These are phyloP conservation scores for Suhomyces emberorum DNA, from an alignment of 805 yeast species.

Conservation along the genomic window DNA sequence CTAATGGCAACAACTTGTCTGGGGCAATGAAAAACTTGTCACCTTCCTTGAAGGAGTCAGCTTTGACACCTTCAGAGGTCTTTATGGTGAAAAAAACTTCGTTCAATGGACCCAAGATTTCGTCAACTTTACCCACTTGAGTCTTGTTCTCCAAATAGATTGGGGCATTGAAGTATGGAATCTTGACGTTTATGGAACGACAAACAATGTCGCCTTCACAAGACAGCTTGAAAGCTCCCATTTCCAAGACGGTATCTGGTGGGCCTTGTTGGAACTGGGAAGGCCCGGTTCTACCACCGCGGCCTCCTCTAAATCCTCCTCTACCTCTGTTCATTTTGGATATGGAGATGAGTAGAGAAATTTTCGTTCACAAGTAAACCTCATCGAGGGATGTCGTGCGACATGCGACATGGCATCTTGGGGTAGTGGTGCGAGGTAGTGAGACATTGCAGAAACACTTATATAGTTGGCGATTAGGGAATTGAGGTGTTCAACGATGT, in stretches of 20 bases:
- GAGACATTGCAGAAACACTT: no score
- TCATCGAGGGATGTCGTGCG: constrained; percentile 8
- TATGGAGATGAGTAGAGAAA: constrained; percentile 3
- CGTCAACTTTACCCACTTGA: constrained; percentile 96
- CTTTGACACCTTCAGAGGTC: constrained; percentile 95
- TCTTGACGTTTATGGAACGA: constrained; percentile 87
- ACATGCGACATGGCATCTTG: background rate
- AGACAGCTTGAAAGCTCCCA: constrained; percentile 89
- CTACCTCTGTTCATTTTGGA: constrained; percentile 62
- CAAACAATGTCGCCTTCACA: constrained; percentile 98
- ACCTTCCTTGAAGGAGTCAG: constrained; percentile 88
- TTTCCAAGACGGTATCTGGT: constrained; percentile 90
- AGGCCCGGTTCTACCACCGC: constrained; percentile 71
- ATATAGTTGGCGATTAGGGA: no score
- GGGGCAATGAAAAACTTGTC: constrained; percentile 95
- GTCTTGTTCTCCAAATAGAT: constrained; percentile 94
- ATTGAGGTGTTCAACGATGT: no score
- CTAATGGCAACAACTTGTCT: constrained; percentile 92
- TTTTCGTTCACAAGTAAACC: constrained; percentile 7
- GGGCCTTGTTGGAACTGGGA: constrained; percentile 82
- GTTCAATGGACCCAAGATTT: constrained; percentile 94
- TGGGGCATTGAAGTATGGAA: constrained; percentile 99
- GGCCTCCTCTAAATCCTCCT: constrained; percentile 65
- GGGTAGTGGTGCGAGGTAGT: no score
- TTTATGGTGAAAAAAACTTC: constrained; percentile 98